phyloP scores from a whole-genome alignment of 257 asterid genomes.

The Paraleonurus japonicus region DNA sequence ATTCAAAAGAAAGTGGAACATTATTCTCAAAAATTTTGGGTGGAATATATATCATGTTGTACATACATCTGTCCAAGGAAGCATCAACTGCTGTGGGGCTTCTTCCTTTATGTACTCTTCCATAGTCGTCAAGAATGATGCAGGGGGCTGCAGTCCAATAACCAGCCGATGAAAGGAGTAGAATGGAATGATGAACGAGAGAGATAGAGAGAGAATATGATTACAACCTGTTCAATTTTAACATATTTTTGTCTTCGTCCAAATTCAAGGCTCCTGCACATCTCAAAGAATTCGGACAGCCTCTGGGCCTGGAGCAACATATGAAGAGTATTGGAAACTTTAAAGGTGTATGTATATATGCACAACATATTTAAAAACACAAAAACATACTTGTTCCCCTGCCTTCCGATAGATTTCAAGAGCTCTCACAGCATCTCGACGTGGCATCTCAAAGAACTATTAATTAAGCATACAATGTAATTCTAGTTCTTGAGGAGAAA shows the following conservation, averaged over 20 bases:
- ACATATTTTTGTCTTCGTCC: constrained; percentile 65
- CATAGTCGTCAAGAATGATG: constrained; percentile 61
- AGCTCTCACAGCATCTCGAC: constrained; percentile 67
- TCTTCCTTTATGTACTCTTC: constrained; percentile 75
- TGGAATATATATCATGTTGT: too few species aligned
- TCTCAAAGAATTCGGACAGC: constrained; percentile 71
- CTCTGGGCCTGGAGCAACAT: constrained; percentile 55
- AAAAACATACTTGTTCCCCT: constrained; percentile 54
- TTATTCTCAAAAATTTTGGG: neutral
- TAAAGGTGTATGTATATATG: neutral
- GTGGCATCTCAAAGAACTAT: constrained; percentile 78
- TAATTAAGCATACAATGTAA: constrained; percentile 26
- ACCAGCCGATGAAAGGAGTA: constrained; percentile 19
- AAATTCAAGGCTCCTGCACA: constrained; percentile 70
- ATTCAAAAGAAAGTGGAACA: neutral
- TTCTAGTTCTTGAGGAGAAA: constrained; percentile 6
- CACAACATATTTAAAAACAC: neutral
- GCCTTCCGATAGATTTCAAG: constrained; percentile 72
- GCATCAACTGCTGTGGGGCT: constrained; percentile 59
- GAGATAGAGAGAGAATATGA: neutral
- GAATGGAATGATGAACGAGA: neutral
- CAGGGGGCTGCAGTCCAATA: constrained; percentile 53
- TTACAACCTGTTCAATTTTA: constrained; percentile 65
- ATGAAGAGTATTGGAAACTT: neutral
- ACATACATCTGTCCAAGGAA: constrained; percentile 59